Evolutionary conservation across 176 grass and related monocot genomes (phyloP), one percentile per base, ranked within the genome.

Genomic region (Panicum miliaceum): DNA sequence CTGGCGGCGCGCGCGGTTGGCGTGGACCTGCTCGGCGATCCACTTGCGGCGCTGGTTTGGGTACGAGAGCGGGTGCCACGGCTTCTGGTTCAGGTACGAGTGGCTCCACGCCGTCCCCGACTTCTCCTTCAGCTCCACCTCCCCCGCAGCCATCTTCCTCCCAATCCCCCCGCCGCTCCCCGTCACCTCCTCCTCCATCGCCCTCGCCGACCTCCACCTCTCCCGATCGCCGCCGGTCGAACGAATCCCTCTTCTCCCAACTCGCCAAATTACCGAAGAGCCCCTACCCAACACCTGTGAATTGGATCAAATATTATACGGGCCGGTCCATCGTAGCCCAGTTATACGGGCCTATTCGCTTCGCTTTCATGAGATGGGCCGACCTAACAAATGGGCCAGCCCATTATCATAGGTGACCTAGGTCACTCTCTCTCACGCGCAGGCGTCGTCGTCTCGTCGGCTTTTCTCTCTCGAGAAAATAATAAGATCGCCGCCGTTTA

Each of bases 31-130:
- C 88, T 99, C 96, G 87, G 93, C 96, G 87, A 99, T 99, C 96
- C 96, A 96, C 83, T 92, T 99, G 73, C 96, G 96, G 15, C 96
- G 96, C 85, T 96, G 96, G 83, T 99, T 99, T 23, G 93, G 96
- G 71, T 99, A 99, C 6, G 96, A 96, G 45, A 99, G 93, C 22
- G 91, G 93, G 32, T 96, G 96, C 96, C 96, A 94, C 27, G 93
- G 96, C 81, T 99, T 96, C 93, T 99, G 96, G 88, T 96, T 99
- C 68, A 96, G 88, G 81, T 81, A 99, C 73, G 85, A 89, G 85
- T 99, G 96, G 86, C 96, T 99, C 96, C 93, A 99, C 68, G 96
- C 96, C 88, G 93, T 99, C 58, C 96, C 96, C 13, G 91, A 23
- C 81, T 96, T 99, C 50, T 85, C 89, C 93, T 89, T 96, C 77